Evolutionary conservation across 2,329 filamentous ascomycete genomes (phyloP), one percentile per base, ranked within the genome.

Genomic region (Decorospora gaudefroyi): DNA sequence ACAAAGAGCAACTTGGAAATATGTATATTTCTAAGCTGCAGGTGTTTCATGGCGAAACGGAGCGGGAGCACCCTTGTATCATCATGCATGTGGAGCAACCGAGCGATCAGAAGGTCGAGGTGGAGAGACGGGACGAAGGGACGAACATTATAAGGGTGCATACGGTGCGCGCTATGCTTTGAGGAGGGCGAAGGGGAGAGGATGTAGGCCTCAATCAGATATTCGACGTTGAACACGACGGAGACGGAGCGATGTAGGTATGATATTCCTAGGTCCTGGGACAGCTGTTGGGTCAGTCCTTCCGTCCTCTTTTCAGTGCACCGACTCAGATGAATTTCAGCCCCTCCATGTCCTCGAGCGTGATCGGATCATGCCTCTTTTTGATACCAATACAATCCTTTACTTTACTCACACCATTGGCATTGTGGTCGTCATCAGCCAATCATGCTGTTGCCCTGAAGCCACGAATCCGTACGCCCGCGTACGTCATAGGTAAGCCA

Each of bases 1-100:
- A 61, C 19, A 62, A 59, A 29, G 41, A 46, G 4, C 28, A 50
- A 12, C 23, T 58, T 8, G 52, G 47, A 6, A 50, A 54, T 29
- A 54, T 55, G 42, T 57, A 45, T 26, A 50, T 62, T 25, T 36
- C 45, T 27, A 49, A 49, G 18, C 31, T 57, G 8, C 50, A 51
- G 13, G 46, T 58, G 2, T 58, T 61, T 31, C 17, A 30, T 9
- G 46, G 42, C 2, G 43, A 54, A 13, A 50, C 33, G 3, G 10
- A 27, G 11, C 30, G 46, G 11, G 25, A 38, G 28, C 42, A 39
- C 10, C 55, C 49, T 13, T 57, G 51, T 16, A 50, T 57, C 12
- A 19, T 59, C 6, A 46, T 52, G 27, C 46, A 50, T 32, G 36
- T 54, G 2, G 46, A 34, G n/a, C 49, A 50, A 39, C 40, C 39